Evolutionary conservation across 208 protist species (phyloP).

Genomic region (Trichomonas vaginalis): DNA sequence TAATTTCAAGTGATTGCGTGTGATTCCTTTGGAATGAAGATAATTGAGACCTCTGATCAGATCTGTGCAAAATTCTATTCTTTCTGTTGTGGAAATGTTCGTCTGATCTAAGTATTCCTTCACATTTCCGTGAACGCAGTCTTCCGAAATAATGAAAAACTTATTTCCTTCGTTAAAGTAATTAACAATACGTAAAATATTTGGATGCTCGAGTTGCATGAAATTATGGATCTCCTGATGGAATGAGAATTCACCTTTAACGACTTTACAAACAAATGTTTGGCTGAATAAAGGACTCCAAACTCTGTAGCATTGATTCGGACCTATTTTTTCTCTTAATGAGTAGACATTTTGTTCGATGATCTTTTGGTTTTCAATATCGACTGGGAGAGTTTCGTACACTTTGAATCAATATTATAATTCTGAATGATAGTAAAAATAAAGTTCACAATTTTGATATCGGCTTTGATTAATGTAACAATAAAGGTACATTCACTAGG

Average conservation of each 20-base stretch:
- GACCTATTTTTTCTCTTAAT: background rate
- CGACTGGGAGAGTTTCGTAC: background rate
- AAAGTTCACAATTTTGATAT: too few relatives aligned
- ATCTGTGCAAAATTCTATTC: constrained; percentile 25
- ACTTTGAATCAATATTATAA: too few relatives aligned
- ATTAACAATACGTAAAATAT: background rate
- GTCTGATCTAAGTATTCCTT: background rate
- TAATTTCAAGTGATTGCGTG: constrained; percentile 33
- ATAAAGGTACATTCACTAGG: too few relatives aligned
- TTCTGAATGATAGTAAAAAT: too few relatives aligned
- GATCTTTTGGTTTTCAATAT: background rate
- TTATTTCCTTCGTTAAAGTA: background rate
- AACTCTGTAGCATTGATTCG: background rate
- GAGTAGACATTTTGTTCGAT: background rate
- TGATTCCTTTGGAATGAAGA: constrained; percentile 24
- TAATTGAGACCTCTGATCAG: constrained; percentile 24
- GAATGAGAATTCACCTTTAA: background rate
- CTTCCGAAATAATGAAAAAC: background rate
- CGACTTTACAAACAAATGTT: background rate
- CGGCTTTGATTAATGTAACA: too few relatives aligned
- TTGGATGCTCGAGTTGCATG: background rate
- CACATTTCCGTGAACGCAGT: background rate
- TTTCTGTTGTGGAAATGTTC: background rate
- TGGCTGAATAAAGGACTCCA: background rate
- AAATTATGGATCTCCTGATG: background rate